Evolutionary conservation across 2,329 filamentous ascomycete genomes (phyloP), one percentile per base, ranked within the genome.

Genomic region (Epichloe sibirici): DNA sequence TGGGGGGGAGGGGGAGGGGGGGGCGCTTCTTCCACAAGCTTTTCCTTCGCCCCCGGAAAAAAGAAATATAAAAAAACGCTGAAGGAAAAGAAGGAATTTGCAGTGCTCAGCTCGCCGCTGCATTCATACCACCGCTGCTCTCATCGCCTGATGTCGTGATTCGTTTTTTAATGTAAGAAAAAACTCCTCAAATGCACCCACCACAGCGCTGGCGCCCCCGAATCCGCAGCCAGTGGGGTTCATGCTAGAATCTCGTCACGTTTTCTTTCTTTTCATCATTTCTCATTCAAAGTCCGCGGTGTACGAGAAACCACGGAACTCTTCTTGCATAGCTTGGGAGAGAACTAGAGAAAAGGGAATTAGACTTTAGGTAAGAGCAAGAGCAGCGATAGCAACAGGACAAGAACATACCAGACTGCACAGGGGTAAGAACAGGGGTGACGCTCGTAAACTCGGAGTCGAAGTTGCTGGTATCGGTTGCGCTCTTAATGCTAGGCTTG

Each of bases 381-480:
- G 1, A 57, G 45, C 17, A 6, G 40, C 25, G 28, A 13, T 25
- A 25, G 4, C 12, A 34, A 17, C 23, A 42, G 7, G 13, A 17
- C 3, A 7, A 38, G 35, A 39, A 76, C 86, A 74, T 86, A 94
- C 90, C 90, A 71, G 89, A 95, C 72, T 97, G 90, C 52, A 98
- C 93, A 49, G 93, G 93, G 34, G 93, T 98, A 60, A 98, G 78
- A 53, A 98, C 93, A 1, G 93, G 93, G 43, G 93, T 98, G 51
- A 98, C 93, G 65, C 91, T 97, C 1, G 93, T 98, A 67, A 98
- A 98, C 68, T 98, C 93, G 46, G 88, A 89, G 67, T 98, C 93
- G 69, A 98, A 98, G 73, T 98, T 98, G 77, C 90, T 96, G n/a
- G 93, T 98, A 73, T 98, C 93, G 44, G 93, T 96, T 8, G 90